Evolutionary conservation across 768 basidiomycete species (phyloP).

Genomic region (Sarcomyxa edulis): DNA sequence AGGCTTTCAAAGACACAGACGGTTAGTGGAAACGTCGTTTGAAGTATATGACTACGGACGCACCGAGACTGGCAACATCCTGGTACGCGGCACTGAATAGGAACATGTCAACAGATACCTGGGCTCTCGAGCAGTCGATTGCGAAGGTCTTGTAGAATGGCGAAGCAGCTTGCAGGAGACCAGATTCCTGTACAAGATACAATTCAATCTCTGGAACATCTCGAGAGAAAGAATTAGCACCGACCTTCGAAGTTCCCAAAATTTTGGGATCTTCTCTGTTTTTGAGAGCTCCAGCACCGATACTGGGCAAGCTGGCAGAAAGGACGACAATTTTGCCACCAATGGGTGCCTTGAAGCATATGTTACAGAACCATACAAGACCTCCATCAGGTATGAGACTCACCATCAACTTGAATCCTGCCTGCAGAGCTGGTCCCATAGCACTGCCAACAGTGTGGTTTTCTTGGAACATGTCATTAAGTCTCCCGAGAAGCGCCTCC

Average conservation of each 20-base stretch:
- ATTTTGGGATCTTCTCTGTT: conserved; percentile 96
- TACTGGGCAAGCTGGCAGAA: conserved; percentile 78
- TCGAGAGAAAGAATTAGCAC: conserved; percentile 1
- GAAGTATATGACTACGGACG: conserved; percentile 11
- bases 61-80: conserved; percentile 91
- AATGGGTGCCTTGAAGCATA: conserved; percentile 62
- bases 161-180: conserved; percentile 86
- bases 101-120: conserved; percentile 99
- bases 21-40: not conserved
- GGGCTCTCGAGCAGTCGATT: conserved; percentile 95
- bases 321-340: conserved; percentile 93
- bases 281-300: conserved; percentile 90
- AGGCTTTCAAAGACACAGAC: conserved; percentile 43
- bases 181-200: conserved; percentile 62
- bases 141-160: conserved; percentile 98
- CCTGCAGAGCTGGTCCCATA: conserved; percentile 90
- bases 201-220: not conserved
- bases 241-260: conserved; percentile 87
- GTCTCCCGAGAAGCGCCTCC: conserved; percentile 73
- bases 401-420: conserved; percentile 94
- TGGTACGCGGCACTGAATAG: conserved; percentile 91
- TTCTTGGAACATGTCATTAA: conserved; percentile 99
- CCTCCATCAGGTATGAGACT: conserved; percentile 12
- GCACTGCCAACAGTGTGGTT: conserved; percentile 91
- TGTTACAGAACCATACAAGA: not conserved